phyloP scores from a whole-genome alignment of 768 basidiomycete genomes.

The Kwoniella heveanensis region DNA sequence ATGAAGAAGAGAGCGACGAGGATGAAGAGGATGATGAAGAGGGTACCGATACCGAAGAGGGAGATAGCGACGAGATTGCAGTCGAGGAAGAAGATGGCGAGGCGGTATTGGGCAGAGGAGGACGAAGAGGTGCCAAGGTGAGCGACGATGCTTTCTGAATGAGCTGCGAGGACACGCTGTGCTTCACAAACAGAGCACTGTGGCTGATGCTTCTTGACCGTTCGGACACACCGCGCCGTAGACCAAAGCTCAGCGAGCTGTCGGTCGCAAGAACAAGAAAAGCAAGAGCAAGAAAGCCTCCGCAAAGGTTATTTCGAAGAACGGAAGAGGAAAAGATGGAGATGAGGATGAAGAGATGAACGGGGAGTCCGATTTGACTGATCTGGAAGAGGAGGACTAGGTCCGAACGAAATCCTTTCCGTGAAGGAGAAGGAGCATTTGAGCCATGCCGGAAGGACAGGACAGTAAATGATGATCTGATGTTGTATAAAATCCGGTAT shows the following conservation, averaged over 20 bases:
- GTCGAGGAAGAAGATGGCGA: conserved; percentile 31
- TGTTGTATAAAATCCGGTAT: not conserved
- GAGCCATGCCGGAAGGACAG: not conserved
- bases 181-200: not conserved
- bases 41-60: conserved; percentile 5
- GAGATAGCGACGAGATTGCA: conserved; percentile 5
- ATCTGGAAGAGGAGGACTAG: not conserved
- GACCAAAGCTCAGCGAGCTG: conserved; percentile 47
- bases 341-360: conserved; percentile 12
- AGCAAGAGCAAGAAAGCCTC: conserved; percentile 14
- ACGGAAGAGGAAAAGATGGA: conserved; percentile 3
- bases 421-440: no score
- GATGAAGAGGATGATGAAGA: conserved; percentile 30
- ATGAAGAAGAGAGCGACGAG: conserved; percentile 30
- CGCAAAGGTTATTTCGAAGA: not conserved
- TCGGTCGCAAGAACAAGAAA: conserved; percentile 26
- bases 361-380: conserved; percentile 27
- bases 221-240: conserved; percentile 2
- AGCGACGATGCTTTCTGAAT: conserved; percentile 8
- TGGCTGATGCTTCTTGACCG: no score
- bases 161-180: not conserved
- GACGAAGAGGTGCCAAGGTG: conserved; percentile 48
- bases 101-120: conserved; percentile 45
- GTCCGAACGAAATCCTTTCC: no score
- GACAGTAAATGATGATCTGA: conserved; percentile 1